These are phyloP conservation scores for Cordyceps cicadae DNA, from an alignment of 2,329 filamentous ascomycete genomes.

Conservation along the genomic window DNA sequence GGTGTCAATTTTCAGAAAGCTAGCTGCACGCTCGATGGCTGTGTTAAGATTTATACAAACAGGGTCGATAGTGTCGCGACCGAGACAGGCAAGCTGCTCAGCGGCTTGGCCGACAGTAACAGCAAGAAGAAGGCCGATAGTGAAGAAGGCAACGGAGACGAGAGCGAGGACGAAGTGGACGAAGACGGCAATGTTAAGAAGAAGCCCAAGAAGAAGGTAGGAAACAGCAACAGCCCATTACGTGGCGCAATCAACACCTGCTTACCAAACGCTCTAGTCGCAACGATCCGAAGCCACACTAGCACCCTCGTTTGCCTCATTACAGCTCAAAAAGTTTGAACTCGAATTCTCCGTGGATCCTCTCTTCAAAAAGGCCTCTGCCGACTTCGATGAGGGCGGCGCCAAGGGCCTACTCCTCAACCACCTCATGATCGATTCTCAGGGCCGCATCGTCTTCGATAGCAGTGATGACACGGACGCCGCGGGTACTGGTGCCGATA, in stretches of 20 bases:
- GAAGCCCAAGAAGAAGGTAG: conserved; percentile 68
- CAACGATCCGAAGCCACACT: conserved; percentile 86
- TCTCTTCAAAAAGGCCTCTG: conserved; percentile 97
- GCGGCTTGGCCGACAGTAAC: conserved; percentile 82
- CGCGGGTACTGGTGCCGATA: conserved; percentile 70
- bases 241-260: neutral
- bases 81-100: conserved; percentile 90
- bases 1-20: conserved; percentile 98
- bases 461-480: conserved; percentile 94
- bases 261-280: conserved; percentile 30
- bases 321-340: conserved; percentile 96
- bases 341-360: conserved; percentile 94
- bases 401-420: conserved; percentile 93
- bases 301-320: conserved; percentile 74
- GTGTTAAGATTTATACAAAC: conserved; percentile 98
- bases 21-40: conserved; percentile 93
- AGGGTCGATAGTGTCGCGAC: conserved; percentile 96
- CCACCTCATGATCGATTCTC: conserved; percentile 87
- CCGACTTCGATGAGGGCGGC: conserved; percentile 96
- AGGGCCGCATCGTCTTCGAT: conserved; percentile 93
- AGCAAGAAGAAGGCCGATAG: conserved; percentile 63
- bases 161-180: conserved; percentile 54
- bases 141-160: conserved; percentile 60
- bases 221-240: conserved; percentile 8
- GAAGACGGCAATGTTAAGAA: conserved; percentile 53